These are phyloP conservation scores for Phytophthora ohioensis DNA, from an alignment of 352 stramenopile species.

Conservation along the genomic window DNA sequence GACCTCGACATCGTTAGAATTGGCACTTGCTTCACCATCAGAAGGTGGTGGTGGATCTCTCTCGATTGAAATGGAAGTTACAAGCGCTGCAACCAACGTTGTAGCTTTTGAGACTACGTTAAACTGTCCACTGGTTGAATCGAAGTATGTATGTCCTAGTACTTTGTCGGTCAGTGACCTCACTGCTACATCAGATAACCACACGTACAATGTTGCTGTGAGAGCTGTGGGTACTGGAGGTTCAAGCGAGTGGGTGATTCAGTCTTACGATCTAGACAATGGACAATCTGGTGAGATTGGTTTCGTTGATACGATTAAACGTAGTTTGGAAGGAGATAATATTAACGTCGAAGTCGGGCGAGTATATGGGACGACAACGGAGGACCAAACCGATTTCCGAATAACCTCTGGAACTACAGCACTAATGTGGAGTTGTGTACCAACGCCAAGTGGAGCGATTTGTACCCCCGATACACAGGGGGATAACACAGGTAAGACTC, in stretches of 20 bases:
- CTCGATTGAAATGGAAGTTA: constrained; percentile 25
- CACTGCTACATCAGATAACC: constrained; percentile 10
- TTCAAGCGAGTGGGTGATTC: constrained; percentile 39
- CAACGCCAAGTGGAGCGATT: constrained; percentile 11
- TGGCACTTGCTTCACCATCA: constrained; percentile 35
- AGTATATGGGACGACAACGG: constrained; percentile 33
- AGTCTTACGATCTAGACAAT: constrained; percentile 38
- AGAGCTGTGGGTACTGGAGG: constrained; percentile 42
- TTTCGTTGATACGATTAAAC: constrained; percentile 26
- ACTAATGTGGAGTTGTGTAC: constrained; percentile 17
- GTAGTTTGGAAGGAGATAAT: constrained; percentile 20
- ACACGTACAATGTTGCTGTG: constrained; percentile 35
- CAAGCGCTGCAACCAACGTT: neutral
- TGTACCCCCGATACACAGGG: constrained; percentile 25
- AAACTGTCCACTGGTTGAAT: constrained; percentile 1
- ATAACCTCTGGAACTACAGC: constrained; percentile 14
- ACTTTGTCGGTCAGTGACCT: constrained; percentile 24
- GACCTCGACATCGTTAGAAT: constrained; percentile 29
- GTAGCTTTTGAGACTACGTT: constrained; percentile 18
- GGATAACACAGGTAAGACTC: constrained; percentile 29
- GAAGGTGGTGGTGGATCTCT: constrained; percentile 19
- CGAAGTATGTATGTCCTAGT: constrained; percentile 32
- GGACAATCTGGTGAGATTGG: constrained; percentile 21
- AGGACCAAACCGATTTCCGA: constrained; percentile 32
- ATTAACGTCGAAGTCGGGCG: constrained; percentile 34